phyloP scores from a whole-genome alignment of 1,284 basidiomycete species.

The Malassezia equina region DNA sequence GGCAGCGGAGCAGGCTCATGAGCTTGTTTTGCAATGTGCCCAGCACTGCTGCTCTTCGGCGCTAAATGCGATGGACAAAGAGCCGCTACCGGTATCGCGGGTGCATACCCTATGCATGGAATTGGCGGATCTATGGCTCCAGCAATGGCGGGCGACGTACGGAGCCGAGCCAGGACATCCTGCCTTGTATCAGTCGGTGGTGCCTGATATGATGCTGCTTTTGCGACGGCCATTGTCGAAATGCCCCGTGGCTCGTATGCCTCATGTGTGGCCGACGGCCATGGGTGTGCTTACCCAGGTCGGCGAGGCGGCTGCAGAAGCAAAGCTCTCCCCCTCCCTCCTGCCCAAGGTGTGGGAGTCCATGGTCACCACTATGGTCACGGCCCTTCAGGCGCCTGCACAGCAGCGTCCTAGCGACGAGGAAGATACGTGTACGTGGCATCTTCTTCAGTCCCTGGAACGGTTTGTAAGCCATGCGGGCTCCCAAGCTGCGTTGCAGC shows the following conservation, averaged over 20 bases:
- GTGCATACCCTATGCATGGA: constrained; percentile 2
- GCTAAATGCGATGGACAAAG: background rate
- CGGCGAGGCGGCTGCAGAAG: background rate
- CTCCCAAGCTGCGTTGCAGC: background rate
- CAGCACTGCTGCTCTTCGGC: background rate
- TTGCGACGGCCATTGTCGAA: background rate
- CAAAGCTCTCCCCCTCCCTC: background rate
- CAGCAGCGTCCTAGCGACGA: background rate
- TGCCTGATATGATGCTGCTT: background rate
- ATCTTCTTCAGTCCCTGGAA: constrained; percentile 44
- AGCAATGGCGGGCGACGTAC: constrained; percentile 5
- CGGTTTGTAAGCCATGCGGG: background rate
- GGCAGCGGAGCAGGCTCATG: background rate
- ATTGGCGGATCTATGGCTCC: background rate
- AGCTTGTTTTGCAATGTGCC: background rate
- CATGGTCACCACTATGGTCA: background rate
- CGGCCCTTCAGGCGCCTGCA: background rate
- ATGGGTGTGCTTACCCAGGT: background rate
- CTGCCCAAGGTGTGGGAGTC: background rate
- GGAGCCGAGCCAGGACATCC: background rate
- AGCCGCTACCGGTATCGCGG: background rate
- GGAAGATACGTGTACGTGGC: constrained; percentile 43
- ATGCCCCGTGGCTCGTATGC: background rate
- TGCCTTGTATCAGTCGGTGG: background rate
- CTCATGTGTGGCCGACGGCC: background rate